A percentile compares a stretch with the other conserved stretches of the same genome.
Evolutionary conservation across 257 asterid species (phyloP).

Genomic region (Solanum chiquidenum): DNA sequence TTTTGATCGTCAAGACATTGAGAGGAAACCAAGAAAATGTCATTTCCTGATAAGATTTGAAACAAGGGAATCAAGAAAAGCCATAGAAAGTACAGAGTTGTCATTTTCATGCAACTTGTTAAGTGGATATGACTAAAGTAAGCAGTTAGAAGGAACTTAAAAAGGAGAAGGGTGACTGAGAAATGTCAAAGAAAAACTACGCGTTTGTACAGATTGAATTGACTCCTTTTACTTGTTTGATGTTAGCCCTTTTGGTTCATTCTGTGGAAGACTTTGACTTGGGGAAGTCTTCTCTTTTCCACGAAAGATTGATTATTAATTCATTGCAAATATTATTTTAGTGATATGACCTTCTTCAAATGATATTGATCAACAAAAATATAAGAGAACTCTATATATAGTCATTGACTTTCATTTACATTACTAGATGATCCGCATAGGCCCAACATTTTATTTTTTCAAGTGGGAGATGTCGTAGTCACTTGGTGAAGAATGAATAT

Average conservation of each 20-base stretch:
- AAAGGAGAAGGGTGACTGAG: not conserved
- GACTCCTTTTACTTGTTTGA: conserved; percentile 12
- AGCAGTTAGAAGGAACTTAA: not conserved
- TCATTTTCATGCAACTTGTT: not conserved
- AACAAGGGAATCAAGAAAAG: conserved; percentile 21
- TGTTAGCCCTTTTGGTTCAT: not conserved
- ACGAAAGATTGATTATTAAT: too few relatives aligned
- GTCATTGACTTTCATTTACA: too few relatives aligned
- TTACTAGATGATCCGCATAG: too few relatives aligned
- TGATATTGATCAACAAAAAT: too few relatives aligned
- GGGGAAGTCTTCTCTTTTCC: not conserved
- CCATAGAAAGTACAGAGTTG: conserved; percentile 23
- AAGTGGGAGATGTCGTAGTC: too few relatives aligned
- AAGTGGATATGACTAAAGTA: not conserved
- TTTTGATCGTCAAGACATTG: conserved; percentile 40
- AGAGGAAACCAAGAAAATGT: conserved; percentile 2
- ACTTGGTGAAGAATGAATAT: too few relatives aligned
- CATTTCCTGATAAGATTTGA: not conserved
- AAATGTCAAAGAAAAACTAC: not conserved
- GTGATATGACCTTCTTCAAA: too few relatives aligned
- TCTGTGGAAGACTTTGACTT: too few relatives aligned
- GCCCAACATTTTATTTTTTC: too few relatives aligned
- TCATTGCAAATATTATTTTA: too few relatives aligned
- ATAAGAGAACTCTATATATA: too few relatives aligned
- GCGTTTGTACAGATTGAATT: too few relatives aligned